These are phyloP conservation scores for Pelagomonas calceolata DNA, from an alignment of 108 stramenopile species.

Conservation along the genomic window DNA sequence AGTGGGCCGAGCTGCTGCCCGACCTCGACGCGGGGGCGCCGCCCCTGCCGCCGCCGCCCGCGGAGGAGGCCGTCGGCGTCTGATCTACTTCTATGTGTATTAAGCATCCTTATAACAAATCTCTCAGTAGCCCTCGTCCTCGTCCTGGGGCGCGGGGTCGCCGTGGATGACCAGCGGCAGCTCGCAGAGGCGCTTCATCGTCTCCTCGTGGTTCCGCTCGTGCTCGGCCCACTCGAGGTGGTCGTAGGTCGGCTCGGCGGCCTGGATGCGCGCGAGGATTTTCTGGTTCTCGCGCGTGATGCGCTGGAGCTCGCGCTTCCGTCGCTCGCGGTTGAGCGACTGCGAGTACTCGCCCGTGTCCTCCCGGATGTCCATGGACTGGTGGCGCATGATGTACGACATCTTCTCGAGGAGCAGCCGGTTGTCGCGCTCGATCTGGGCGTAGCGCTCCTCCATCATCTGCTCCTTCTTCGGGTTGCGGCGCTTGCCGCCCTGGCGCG, in stretches of 20 bases:
- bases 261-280: constrained; percentile 46
- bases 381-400: constrained; percentile 58
- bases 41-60: background rate
- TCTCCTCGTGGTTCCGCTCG: constrained; percentile 45
- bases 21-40: constrained; percentile 46
- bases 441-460: constrained; percentile 55
- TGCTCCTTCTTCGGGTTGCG: constrained; percentile 68
- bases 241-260: constrained; percentile 58
- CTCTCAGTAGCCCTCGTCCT: constrained; percentile 33
- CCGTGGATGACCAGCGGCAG: constrained; percentile 28
- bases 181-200: constrained; percentile 60
- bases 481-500: constrained; percentile 42
- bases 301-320: constrained; percentile 62
- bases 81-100: no score
- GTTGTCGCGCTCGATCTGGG: constrained; percentile 72
- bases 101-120: constrained; percentile 31
- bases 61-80: background rate
- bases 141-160: constrained; percentile 16
- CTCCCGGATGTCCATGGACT: constrained; percentile 43
- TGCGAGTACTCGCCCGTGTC: constrained; percentile 40
- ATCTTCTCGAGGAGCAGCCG: constrained; percentile 67
- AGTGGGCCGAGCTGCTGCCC: constrained; percentile 76
- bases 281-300: constrained; percentile 68
- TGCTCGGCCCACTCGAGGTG: constrained; percentile 66
- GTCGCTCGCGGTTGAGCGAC: constrained; percentile 41